Evolutionary conservation across 495 filamentous ascomycete species (phyloP), one percentile per base, ranked within the genome.

Genomic region (Neurospora sp.): DNA sequence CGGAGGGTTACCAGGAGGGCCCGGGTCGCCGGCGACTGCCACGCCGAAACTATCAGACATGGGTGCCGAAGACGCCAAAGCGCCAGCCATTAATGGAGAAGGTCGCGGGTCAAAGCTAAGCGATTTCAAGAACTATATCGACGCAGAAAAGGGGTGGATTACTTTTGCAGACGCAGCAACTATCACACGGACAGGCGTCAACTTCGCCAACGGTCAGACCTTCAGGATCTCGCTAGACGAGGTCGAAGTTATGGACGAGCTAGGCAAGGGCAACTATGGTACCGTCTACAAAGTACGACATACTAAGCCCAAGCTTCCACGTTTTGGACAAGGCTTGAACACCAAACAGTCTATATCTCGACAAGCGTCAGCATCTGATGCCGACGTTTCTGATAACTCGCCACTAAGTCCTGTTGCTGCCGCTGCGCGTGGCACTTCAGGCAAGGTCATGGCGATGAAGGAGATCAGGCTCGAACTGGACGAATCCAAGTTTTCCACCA

Each of bases 211-310:
- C 38, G 96, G 96, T 3, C 92, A 90, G 35, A 94, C 90, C 74
- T 98, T 99, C 83, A 92, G 86, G 78, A 98, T 99, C 73, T 98
- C 96, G 9, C 85, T 99, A 59, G 95, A 98, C 75, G 96, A 99
- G 78, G 91, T 99, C 3, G 95, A 98, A 77, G 95, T 92, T 7
- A 79, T 99, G 73, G 96, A 98, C 72, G 96, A 99, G 83, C 83
- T 99, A 16, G 96, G 96, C 46, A 99, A 98, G 82, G 96, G 96
- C 23, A 99, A 99, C 78, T 99, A 99, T 77, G 96, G 96, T 27
- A 98, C 95, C 0, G 96, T 99, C 11, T 98, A 96, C 87, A 97
- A 94, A 80, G 96, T 98, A 66, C 88, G 93, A 73, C 96, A 98
- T 83, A 90, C 90, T 71, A 88, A 92, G 71, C 93, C 93, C 38